These are phyloP conservation scores for Ascochyta fabae DNA, from an alignment of 2,329 filamentous ascomycete species.

Conservation along the genomic window DNA sequence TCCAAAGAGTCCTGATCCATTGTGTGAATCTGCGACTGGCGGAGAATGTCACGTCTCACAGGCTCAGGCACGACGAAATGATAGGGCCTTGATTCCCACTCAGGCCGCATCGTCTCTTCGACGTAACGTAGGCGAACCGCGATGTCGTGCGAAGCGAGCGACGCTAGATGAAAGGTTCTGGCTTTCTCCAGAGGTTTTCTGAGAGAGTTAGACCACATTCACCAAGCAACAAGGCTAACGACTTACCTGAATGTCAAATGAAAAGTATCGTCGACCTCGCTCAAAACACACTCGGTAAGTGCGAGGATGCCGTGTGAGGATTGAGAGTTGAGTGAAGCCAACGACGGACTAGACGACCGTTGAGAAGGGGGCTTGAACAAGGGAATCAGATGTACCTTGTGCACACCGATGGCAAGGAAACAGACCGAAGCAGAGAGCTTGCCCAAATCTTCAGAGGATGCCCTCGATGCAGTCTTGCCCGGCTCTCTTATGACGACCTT, in stretches of 20 bases:
- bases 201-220: conserved; percentile 7
- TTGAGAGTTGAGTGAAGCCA: conserved; percentile 58
- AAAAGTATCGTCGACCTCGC: conserved; percentile 69
- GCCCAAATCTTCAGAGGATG: conserved; percentile 70
- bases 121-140: conserved; percentile 66
- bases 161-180: conserved; percentile 66
- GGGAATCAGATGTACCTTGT: conserved; percentile 73
- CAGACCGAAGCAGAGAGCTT: conserved; percentile 70
- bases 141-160: conserved; percentile 68
- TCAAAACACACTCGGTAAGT: conserved; percentile 65
- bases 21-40: conserved; percentile 54
- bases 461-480: conserved; percentile 61
- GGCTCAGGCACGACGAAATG: conserved; percentile 65
- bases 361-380: conserved; percentile 63
- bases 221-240: conserved; percentile 1
- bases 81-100: conserved; percentile 70
- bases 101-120: conserved; percentile 68
- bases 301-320: conserved; percentile 69
- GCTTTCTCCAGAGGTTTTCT: conserved; percentile 63
- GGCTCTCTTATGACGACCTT: conserved; percentile 70
- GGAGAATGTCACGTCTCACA: conserved; percentile 43
- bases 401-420: conserved; percentile 72
- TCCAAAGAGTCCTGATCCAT: conserved; percentile 69
- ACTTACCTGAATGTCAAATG: conserved; percentile 67
- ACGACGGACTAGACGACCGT: conserved; percentile 61